Evolutionary conservation across 2,329 filamentous ascomycete genomes (phyloP).

Genomic region (Fonsecaea pedrosoi): DNA sequence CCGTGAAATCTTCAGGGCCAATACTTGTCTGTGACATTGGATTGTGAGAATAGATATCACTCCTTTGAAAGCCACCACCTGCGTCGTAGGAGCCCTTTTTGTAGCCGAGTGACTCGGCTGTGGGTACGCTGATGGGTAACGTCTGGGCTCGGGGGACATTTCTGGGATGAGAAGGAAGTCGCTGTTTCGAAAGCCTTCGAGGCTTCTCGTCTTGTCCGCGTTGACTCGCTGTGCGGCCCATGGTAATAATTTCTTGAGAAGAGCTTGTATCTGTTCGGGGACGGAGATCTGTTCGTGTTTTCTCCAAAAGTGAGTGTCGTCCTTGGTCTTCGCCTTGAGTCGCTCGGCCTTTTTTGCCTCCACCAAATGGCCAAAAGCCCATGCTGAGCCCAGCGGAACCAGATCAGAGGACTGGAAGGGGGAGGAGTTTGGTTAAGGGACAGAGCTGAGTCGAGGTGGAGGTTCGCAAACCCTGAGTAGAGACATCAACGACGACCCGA

Average conservation of each 20-base stretch:
- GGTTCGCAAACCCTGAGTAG: slow-evolving; percentile 29
- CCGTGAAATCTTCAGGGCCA: slow-evolving; percentile 49
- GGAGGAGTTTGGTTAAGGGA: slow-evolving; percentile 27
- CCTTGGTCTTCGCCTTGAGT: slow-evolving; percentile 28
- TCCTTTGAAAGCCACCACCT: slow-evolving; percentile 11
- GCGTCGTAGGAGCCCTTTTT: slow-evolving; percentile 19
- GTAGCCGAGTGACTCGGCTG: slow-evolving; percentile 16
- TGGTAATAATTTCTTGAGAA: slow-evolving; percentile 27
- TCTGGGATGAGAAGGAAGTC: slow-evolving; percentile 27
- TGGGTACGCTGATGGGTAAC: slow-evolving; percentile 20
- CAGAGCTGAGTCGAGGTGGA: slow-evolving; percentile 21
- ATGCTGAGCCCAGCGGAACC: slow-evolving; percentile 35
- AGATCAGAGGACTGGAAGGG: slow-evolving; percentile 12
- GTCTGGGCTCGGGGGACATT: slow-evolving; percentile 25
- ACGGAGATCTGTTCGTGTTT: slow-evolving; percentile 19
- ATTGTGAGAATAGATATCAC: slow-evolving; percentile 40
- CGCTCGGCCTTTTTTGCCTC: slow-evolving; percentile 37
- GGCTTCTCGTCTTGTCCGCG: slow-evolving; percentile 29
- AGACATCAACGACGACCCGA: slow-evolving; percentile 35
- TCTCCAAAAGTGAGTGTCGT: slow-evolving; percentile 27
- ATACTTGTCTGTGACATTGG: slow-evolving; percentile 48
- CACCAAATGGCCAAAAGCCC: slow-evolving; percentile 42
- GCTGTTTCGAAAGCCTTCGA: slow-evolving; percentile 35
- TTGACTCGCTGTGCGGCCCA: slow-evolving; percentile 27
- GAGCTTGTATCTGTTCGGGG: slow-evolving; percentile 5